Base-by-base conservation (phyloP, 164 flowering plant genomes). In the Kingdonia uniflora region DNA sequence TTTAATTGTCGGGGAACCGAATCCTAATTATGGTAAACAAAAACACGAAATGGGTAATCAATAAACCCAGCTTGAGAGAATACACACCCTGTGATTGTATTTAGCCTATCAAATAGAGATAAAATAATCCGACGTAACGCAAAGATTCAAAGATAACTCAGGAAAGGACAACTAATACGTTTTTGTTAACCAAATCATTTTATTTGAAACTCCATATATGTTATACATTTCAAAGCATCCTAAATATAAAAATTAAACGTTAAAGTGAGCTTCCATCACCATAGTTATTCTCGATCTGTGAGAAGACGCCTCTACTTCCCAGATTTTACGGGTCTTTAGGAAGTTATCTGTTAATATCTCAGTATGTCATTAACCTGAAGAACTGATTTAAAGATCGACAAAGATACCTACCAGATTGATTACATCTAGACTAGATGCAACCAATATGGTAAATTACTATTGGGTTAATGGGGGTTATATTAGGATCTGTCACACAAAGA, bases 251-350 rank as follows among this genome's bases (percentile, higher is more conserved):
- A n/a, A n/a, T n/a, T n/a, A n/a, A n/a, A n/a, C 17, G 23, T 14
- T 41, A 29, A 53, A 47, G 40, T 41, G 37, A 21, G 50, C 19
- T 43, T 16, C 23, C 17, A 60, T 40, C 45, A 84, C 94, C 88
- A 85, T 85, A 24, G 91, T 80, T n/a, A 78, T 65, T 69, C 65
- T 82, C 61, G 96, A 70, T 55, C 82, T 79, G 23, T 80, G 83
- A 47, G 86, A 89, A 68, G 97, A 95, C 68, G 79, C 84, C 71
- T 92, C 99, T 37, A 83, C 89, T 60, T 92, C 95, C 60, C 97
- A 71, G 19, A 87, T 64, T 75, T 84, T 91, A 54, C 76, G 67
- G 1, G 96, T 87, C 75, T 85, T 91, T 60, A 92, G 67, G 61
- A 47, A 64, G 47, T 76, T 92, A 63, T 88, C 98, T 91, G 74